phyloP scores from a whole-genome alignment of 108 stramenopile species.

The Mediolabrus comicus region DNA sequence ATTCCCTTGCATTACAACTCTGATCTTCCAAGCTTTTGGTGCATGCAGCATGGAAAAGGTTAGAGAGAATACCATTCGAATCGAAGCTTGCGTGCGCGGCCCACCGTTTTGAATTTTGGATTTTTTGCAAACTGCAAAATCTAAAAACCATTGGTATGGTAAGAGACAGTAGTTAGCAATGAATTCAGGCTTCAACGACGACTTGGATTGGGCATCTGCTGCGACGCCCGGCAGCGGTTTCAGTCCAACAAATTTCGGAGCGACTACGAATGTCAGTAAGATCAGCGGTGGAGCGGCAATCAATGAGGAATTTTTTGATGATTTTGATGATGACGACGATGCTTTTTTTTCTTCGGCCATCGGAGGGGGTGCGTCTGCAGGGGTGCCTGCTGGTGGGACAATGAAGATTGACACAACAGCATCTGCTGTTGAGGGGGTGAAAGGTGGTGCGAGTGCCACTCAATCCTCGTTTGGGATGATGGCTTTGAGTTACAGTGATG shows the following conservation, averaged over 20 bases:
- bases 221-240: neutral
- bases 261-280: neutral
- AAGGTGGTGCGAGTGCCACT: neutral
- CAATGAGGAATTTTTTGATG: constrained; percentile 21
- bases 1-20: too few relatives aligned
- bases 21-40: too few relatives aligned
- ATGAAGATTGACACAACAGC: neutral
- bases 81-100: too few relatives aligned
- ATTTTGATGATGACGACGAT: constrained; percentile 46
- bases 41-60: too few relatives aligned
- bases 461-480: constrained; percentile 35
- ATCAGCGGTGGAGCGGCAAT: constrained; percentile 1
- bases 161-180: neutral
- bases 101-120: too few relatives aligned
- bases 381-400: neutral
- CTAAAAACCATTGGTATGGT: too few relatives aligned
- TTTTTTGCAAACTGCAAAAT: too few relatives aligned
- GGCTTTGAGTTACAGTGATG: constrained; percentile 17
- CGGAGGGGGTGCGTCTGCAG: neutral
- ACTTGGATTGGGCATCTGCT: neutral
- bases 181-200: neutral
- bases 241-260: neutral
- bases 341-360: constrained; percentile 34
- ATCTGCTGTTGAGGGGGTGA: neutral
- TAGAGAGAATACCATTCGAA: too few relatives aligned